phyloP scores from a whole-genome alignment of 495 filamentous ascomycete species.

The Tuber indicum region DNA sequence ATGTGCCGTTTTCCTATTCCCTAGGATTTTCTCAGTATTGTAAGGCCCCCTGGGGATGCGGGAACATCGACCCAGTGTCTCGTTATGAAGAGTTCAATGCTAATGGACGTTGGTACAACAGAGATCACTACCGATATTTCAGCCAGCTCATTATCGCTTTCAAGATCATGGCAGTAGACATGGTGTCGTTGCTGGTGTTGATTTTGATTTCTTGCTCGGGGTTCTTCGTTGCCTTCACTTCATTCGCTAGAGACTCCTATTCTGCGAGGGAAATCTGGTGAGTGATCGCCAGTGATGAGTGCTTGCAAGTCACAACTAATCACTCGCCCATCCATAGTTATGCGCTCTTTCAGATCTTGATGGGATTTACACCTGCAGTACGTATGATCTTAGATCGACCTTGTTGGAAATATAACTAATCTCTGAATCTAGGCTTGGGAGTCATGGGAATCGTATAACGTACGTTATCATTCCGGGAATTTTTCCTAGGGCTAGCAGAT shows the following conservation, averaged over 20 bases:
- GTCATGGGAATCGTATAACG: slow-evolving; percentile 69
- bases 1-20: slow-evolving; percentile 81
- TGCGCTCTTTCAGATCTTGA: slow-evolving; percentile 80
- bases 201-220: no score
- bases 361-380: slow-evolving; percentile 65
- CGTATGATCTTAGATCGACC: slow-evolving; percentile 41
- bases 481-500: neutral
- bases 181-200: no score
- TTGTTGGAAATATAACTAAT: neutral
- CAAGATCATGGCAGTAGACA: no score
- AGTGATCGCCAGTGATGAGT: neutral
- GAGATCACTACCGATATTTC: no score
- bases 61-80: no score
- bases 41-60: slow-evolving; percentile 8
- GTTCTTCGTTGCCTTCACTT: no score
- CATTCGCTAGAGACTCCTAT: no score
- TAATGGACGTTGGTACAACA: no score
- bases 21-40: slow-evolving; percentile 80
- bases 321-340: slow-evolving; percentile 20
- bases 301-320: slow-evolving; percentile 20
- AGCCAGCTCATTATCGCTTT: no score
- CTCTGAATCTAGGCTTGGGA: slow-evolving; percentile 40
- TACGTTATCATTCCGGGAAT: slow-evolving; percentile 19
- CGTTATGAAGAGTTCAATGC: no score
- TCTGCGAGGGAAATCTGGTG: no score